Conservation (phyloP, 2,329 filamentous ascomycete species). For the Aspergillus quadricinctus region DNA sequence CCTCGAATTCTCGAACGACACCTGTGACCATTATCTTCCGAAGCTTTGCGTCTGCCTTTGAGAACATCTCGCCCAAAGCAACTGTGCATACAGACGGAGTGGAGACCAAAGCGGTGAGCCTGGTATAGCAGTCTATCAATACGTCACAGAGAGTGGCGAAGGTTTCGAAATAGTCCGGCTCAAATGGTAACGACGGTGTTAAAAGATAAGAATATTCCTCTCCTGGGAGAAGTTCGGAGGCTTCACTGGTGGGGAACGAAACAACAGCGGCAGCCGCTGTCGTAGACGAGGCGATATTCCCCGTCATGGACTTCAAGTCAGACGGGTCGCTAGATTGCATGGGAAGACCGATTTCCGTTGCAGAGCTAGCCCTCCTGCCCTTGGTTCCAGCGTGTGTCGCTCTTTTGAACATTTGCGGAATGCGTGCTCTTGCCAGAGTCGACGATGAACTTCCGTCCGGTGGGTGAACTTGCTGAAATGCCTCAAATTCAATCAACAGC, state of each 20-base stretch:
- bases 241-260: conserved; percentile 45
- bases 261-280: conserved; percentile 35
- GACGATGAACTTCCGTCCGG: conserved; percentile 66
- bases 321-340: conserved; percentile 46
- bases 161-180: conserved; percentile 95
- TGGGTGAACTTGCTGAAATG: conserved; percentile 82
- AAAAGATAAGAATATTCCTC: conserved; percentile 86
- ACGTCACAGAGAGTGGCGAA: conserved; percentile 95
- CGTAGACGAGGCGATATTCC: conserved; percentile 35
- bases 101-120: conserved; percentile 70
- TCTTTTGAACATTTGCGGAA: conserved; percentile 79
- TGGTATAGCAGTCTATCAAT: conserved; percentile 84
- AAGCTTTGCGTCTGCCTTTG: conserved; percentile 80
- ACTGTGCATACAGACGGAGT: conserved; percentile 68
- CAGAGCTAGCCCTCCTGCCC: conserved; percentile 55
- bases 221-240: conserved; percentile 64
- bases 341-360: conserved; percentile 55
- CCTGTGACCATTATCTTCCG: conserved; percentile 85
- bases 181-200: conserved; percentile 89
- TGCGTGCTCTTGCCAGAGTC: conserved; percentile 69
- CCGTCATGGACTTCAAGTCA: conserved; percentile 45
- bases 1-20: conserved; percentile 89
- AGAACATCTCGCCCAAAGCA: conserved; percentile 75
- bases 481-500: conserved; percentile 85
- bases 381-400: conserved; percentile 54